Base-by-base conservation (phyloP, 495 filamentous ascomycete genomes). In the Xylaria nigripes region DNA sequence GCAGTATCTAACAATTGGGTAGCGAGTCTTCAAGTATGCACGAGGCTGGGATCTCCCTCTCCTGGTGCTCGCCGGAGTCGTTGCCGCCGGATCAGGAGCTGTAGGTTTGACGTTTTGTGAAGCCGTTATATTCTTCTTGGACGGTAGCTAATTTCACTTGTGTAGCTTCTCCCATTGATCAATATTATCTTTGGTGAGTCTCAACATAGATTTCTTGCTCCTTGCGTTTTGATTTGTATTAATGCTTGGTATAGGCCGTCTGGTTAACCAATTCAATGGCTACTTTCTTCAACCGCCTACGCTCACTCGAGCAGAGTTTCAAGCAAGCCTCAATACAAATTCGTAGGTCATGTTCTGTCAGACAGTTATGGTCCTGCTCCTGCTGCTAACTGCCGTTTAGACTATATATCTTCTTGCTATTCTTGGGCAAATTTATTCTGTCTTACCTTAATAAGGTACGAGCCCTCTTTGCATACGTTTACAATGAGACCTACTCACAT, bases 361-460 rank as follows among this genome's bases (percentile, higher is more conserved):
- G 6, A 12, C 18, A 16, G 5, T 15, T 13, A 10, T 18, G n/a
- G 13, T 18, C 9, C 6, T 40, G 36, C 3, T n/a, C n/a, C n/a
- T n/a, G n/a, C 4, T 40, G 40, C 59, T 67, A 30, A 62, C 44
- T 16, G 12, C 36, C n/a, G 23, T 2, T 22, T 45, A 67, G 62
- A 27, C 22, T 67, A 16, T 67, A 67, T n/a, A 25, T 67, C 10
- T 67, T 76, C 42, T 51, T 61, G 27, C 62, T 76, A 16, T 76
- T 75, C 59, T 58, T 76, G n/a, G 70, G 61, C 22, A 68, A 70
- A 50, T 75, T 76, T 50, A 57, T 61, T 15, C 60, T 75, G 58
- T 70, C 69, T 54, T 76, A 75, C 51, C 61, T 76, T 55, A 73
- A 68, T 60, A 76, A 76, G 61, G 67, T 69, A 67, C n/a, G 8